Base-by-base conservation (phyloP, 441 rosid species). In the Macaranga tanarius region DNA sequence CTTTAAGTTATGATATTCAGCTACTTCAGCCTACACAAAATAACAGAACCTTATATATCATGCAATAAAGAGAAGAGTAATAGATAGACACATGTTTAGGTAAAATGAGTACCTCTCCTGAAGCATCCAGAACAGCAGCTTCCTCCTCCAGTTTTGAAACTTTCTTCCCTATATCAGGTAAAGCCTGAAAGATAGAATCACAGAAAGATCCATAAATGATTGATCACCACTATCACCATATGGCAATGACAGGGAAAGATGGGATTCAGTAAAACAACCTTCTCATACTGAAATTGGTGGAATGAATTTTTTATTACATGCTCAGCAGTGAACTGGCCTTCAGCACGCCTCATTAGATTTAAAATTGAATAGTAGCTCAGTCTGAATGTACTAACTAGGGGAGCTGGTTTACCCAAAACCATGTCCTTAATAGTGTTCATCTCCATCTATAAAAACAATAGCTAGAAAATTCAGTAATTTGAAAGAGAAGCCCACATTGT, bases 361-460 rank as follows among this genome's bases (percentile, higher is more conserved):
- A 95, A 86, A 79, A 95, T 95, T 72, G 99, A 90, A 83, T 92
- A 95, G 84, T 95, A 93, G 81, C 99, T 95, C 77, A 95, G 79
- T 83, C 99, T 89, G 83, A 95, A 95, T 65, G 99, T 95, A 85
- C 99, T 95, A 75, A 95, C 92, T 73, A 92, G 85, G 73, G 99
- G 99, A 71, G 98, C 99, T 52, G 99, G 99, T 85, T 89, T 95
- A 69, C 99, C 99, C 89, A 93, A 84, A 83, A 90, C 84, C 99
- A 95, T 93, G 79, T 95, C 98, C 84, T 79, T 90, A 45, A 93
- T 90, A 22, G 89, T 84, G 76, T 83, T 83, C 99, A 95, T 90
- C 84, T 93, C 99, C 98, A 93, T 91, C 99, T 95, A 85, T 52
- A 75, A 57, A 50, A 67, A 66, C 51, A 76, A 67, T 61, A 73